Conservation (phyloP, 2,329 filamentous ascomycete genomes). For the Pseudogymnoascus sp. region DNA sequence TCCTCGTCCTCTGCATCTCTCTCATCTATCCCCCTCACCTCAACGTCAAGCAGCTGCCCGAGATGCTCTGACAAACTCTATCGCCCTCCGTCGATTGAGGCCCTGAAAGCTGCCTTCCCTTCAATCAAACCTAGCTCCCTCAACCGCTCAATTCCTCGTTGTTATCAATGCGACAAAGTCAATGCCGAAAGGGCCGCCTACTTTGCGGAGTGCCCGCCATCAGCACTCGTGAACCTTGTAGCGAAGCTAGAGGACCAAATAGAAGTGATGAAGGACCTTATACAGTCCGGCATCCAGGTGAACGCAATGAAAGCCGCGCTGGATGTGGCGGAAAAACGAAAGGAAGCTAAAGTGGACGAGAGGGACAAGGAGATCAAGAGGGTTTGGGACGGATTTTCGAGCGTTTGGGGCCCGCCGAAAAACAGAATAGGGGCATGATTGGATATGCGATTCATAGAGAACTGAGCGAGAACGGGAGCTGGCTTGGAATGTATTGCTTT, state of each 20-base stretch:
- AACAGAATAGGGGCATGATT: neutral
- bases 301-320: neutral
- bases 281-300: neutral
- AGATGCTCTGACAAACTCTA: slow-evolving; percentile 2
- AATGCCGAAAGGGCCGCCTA: neutral
- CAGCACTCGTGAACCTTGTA: neutral
- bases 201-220: neutral
- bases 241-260: neutral
- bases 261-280: neutral
- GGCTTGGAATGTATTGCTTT: neutral
- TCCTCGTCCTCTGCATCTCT: neutral
- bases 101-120: neutral
- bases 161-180: neutral
- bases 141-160: neutral
- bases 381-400: neutral
- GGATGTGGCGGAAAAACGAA: neutral
- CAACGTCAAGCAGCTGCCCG: neutral
- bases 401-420: neutral
- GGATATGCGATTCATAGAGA: too few species aligned
- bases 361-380: neutral
- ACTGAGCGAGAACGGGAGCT: neutral
- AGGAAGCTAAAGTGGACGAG: neutral
- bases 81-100: neutral
- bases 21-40: neutral
- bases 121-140: neutral